phyloP scores from a whole-genome alignment of 371 early-diverging fungal genomes.

The Nematocida parisii region DNA sequence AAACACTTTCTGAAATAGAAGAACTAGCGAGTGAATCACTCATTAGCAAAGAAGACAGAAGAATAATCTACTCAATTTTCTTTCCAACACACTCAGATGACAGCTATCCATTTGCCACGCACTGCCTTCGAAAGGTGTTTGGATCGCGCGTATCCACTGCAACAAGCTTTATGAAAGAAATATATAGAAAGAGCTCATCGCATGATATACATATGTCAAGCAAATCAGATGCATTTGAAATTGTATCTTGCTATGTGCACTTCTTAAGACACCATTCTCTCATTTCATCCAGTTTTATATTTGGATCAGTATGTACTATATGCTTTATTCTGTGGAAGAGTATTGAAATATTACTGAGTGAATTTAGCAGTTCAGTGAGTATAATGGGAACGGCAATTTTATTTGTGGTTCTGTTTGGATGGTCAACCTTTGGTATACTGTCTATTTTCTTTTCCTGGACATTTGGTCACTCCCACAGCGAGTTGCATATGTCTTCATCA shows the following conservation, averaged over 20 bases:
- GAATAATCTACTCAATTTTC: conserved; percentile 10
- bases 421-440: conserved; percentile 23
- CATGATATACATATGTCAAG: conserved; percentile 26
- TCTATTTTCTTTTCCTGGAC: conserved; percentile 25
- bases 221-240: conserved; percentile 16
- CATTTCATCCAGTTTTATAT: conserved; percentile 24
- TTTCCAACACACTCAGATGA: conserved; percentile 18
- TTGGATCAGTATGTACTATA: conserved; percentile 12
- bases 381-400: not conserved
- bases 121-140: conserved; percentile 11
- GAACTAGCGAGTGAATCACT: not conserved
- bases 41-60: conserved; percentile 15
- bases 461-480: conserved; percentile 1
- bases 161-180: conserved; percentile 11
- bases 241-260: conserved; percentile 26
- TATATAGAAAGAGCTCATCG: conserved; percentile 10
- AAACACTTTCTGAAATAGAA: conserved; percentile 27
- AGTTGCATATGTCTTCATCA: not conserved
- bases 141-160: conserved; percentile 22
- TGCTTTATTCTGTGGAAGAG: not conserved
- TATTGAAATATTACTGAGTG: not conserved
- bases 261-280: conserved; percentile 33
- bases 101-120: not conserved
- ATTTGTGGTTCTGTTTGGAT: not conserved
- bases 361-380: not conserved